Percentiles rank a stretch among this genome's conserved stretches.
These are phyloP conservation scores for Artemisia annua DNA, from an alignment of 129 eudicot genomes.

Conservation along the genomic window DNA sequence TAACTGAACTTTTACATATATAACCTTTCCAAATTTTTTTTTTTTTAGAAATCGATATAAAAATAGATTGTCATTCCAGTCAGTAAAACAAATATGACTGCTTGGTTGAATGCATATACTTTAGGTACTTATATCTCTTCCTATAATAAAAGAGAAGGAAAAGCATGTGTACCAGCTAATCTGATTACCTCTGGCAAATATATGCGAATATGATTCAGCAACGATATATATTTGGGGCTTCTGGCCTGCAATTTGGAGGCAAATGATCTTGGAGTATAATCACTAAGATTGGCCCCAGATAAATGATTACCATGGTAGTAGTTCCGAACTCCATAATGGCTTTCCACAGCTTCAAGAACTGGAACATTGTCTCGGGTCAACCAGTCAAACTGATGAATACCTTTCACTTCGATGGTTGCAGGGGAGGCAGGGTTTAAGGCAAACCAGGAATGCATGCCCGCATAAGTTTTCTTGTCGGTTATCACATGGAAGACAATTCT, in stretches of 20 bases:
- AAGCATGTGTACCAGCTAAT: conserved; percentile 20
- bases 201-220: conserved; percentile 96
- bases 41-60: no score
- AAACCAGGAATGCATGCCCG: conserved; percentile 99
- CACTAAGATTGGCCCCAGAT: conserved; percentile 70
- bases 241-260: conserved; percentile 96
- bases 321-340: conserved; percentile 65
- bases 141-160: conserved; percentile 28
- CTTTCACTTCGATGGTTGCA: conserved; percentile 91
- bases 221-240: conserved; percentile 95
- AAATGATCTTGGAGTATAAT: conserved; percentile 80
- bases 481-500: conserved; percentile 92
- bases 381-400: conserved; percentile 99
- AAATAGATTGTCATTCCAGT: background rate
- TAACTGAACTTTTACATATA: no score
- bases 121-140: conserved; percentile 6
- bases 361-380: conserved; percentile 96
- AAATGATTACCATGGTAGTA: conserved; percentile 94
- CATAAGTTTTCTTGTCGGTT: conserved; percentile 96
- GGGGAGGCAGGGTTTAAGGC: conserved; percentile 80
- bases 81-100: background rate
- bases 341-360: conserved; percentile 94
- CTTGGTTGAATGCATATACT: background rate
- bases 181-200: conserved; percentile 95
- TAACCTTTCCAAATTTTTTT: no score